Percentiles rank a stretch among this genome's conserved stretches.
phyloP scores from a whole-genome alignment of 768 basidiomycete genomes.

The Daedaleopsis sinensis region DNA sequence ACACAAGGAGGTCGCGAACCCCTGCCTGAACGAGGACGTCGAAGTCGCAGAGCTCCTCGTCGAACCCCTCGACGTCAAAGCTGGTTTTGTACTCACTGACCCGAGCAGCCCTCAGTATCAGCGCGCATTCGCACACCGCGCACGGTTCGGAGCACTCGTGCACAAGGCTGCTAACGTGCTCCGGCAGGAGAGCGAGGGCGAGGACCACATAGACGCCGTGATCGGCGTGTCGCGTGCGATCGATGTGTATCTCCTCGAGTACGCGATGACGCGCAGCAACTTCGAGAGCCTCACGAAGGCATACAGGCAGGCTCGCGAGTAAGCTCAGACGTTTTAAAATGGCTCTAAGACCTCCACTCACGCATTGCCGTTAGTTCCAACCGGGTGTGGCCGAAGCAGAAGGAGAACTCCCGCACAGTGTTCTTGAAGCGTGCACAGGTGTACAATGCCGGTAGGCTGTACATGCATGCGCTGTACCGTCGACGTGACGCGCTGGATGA shows the following conservation, averaged over 20 bases:
- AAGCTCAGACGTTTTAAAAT: constrained; percentile 22
- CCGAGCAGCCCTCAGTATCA: constrained; percentile 76
- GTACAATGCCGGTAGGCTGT: constrained; percentile 75
- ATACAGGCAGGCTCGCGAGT: constrained; percentile 66
- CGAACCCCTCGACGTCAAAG: constrained; percentile 63
- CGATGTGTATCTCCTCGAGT: constrained; percentile 74
- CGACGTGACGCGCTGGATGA: constrained; percentile 77
- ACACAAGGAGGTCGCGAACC: constrained; percentile 57
- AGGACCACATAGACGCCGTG: constrained; percentile 88
- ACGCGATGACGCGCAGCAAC: constrained; percentile 60
- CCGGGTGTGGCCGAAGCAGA: constrained; percentile 71
- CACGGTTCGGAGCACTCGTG: constrained; percentile 67
- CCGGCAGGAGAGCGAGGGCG: constrained; percentile 61
- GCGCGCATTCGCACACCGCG: constrained; percentile 55
- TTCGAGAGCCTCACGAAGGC: constrained; percentile 70
- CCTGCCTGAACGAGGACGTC: constrained; percentile 59
- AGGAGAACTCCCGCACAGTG: constrained; percentile 72
- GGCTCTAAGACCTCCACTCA: background rate
- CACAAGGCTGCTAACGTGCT: constrained; percentile 69
- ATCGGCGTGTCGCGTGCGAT: constrained; percentile 71
- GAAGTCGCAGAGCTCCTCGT: constrained; percentile 77
- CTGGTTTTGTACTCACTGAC: constrained; percentile 76
- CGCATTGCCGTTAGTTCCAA: constrained; percentile 47
- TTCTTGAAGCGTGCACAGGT: constrained; percentile 79
- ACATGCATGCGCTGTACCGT: constrained; percentile 78